Evolutionary conservation across 805 yeast species (phyloP).

Genomic region (Saccharomycopsis sp.): DNA sequence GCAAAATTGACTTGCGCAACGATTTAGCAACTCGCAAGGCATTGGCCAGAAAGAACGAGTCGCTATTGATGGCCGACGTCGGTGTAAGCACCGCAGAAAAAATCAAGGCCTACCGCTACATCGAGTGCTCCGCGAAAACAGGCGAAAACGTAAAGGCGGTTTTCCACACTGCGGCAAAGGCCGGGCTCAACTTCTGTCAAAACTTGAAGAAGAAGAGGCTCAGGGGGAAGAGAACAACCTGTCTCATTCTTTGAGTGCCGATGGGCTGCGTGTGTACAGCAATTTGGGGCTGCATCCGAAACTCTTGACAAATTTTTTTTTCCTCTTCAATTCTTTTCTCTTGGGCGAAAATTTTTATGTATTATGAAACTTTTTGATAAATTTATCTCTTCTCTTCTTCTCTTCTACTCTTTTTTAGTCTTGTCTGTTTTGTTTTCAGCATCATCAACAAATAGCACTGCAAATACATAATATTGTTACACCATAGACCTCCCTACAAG

Average conservation of each 20-base stretch:
- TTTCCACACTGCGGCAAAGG: slow-evolving; percentile 48
- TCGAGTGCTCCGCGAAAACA: slow-evolving; percentile 58
- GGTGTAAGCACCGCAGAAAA: slow-evolving; percentile 44
- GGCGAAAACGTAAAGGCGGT: slow-evolving; percentile 54
- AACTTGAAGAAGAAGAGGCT: slow-evolving; percentile 38
- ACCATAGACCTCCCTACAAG: not conserved
- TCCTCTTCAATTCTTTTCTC: not conserved
- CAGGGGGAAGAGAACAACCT: not conserved
- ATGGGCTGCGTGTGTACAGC: not conserved
- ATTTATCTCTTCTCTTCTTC: not conserved
- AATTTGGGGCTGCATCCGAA: not conserved
- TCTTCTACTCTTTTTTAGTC: not conserved
- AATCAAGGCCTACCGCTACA: slow-evolving; percentile 43
- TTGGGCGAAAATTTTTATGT: not conserved
- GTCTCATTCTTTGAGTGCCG: not conserved
- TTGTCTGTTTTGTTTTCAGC: too few species aligned
- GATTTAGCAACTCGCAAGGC: slow-evolving; percentile 47
- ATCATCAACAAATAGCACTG: not conserved
- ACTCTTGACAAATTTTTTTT: not conserved
- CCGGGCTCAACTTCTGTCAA: slow-evolving; percentile 52
- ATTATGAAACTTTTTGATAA: not conserved
- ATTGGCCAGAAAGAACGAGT: slow-evolving; percentile 37
- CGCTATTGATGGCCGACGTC: slow-evolving; percentile 40
- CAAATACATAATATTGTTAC: not conserved
- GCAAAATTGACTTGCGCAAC: slow-evolving; percentile 51